Evolutionary conservation across 2,329 filamentous ascomycete species (phyloP).

Genomic region (Arthrobotrys megalospora): DNA sequence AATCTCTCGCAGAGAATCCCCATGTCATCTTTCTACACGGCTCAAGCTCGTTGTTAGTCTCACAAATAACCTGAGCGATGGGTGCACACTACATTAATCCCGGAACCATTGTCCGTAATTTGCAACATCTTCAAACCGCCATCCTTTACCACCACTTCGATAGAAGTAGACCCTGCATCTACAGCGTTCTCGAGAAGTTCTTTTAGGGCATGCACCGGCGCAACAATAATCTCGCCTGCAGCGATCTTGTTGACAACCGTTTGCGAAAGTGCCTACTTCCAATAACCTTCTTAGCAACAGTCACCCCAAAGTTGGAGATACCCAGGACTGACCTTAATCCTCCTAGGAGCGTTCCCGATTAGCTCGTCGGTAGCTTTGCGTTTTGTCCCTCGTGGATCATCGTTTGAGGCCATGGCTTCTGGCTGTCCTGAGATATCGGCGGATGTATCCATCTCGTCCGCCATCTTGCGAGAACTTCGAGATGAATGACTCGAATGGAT

Average conservation of each 20-base stretch:
- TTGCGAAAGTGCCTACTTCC: constrained; percentile 82
- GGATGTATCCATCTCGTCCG: constrained; percentile 57
- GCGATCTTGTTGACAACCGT: constrained; percentile 99
- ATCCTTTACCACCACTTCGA: constrained; percentile 94
- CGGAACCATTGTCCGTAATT: constrained; percentile 96
- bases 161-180: constrained; percentile 91
- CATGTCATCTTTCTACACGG: constrained; percentile 83
- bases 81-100: constrained; percentile 81
- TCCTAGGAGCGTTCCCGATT: constrained; percentile 43
- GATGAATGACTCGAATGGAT: background rate
- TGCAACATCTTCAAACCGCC: constrained; percentile 95
- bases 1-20: constrained; percentile 94
- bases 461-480: constrained; percentile 33
- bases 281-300: constrained; percentile 2
- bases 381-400: constrained; percentile 49
- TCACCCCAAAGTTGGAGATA: background rate
- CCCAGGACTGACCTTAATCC: constrained; percentile 50
- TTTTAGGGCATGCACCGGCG: constrained; percentile 94
- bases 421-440: constrained; percentile 21
- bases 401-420: constrained; percentile 37
- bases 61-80: background rate
- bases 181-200: constrained; percentile 97
- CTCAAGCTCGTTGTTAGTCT: background rate
- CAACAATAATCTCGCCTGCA: constrained; percentile 97
- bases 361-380: constrained; percentile 56